Base-by-base conservation (phyloP, 2,329 filamentous ascomycete genomes). In the Sporothrix luriei region DNA sequence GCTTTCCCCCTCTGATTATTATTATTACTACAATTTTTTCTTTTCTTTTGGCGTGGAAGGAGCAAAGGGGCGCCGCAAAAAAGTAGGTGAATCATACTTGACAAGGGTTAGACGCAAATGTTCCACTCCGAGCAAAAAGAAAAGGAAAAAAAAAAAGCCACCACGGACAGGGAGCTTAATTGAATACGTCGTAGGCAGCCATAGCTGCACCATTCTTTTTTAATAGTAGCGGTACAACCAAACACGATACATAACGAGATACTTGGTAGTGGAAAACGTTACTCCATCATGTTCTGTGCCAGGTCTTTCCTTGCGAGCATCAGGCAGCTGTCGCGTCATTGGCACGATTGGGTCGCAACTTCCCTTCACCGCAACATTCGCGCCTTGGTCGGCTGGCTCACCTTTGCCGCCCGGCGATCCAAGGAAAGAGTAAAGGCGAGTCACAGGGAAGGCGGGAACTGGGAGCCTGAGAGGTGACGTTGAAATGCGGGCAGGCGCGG, bases 101-200 rank as follows among this genome's bases (percentile, higher is more conserved):
- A 66, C 62, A 64, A 67, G 62, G 51, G 54, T 48, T 52, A 43
- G 61, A 65, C 65, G 57, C 49, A 49, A 55, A 64, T 11, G 51
- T 68, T 24, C 46, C n/a, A 71, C 62, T 24, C 66, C 49, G n/a
- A 71, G 46, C n/a, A 68, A n/a, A 54, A 57, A 33, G 33, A 55
- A 57, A 68, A 65, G 48, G 52, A 55, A 21, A 55, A 57, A 68
- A 65, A 54, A 59, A 55, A 21, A 51, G 67, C 16, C 61, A 57
- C 69, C 55, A 67, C 55, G 54, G 52, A 55, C 68, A 68, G 21
- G 61, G 69, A 71, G 66, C 66, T 69, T 69, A 66, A 67, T 57
- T 70, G 62, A 48, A 3, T 59, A 52, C 52, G 68, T 40, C 33
- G 14, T 26, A 19, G 24, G 66, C 51, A 21, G 40, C 4, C 64